These are phyloP conservation scores for Alternaria conjuncta DNA, from an alignment of 2,329 filamentous ascomycete species.

Conservation along the genomic window DNA sequence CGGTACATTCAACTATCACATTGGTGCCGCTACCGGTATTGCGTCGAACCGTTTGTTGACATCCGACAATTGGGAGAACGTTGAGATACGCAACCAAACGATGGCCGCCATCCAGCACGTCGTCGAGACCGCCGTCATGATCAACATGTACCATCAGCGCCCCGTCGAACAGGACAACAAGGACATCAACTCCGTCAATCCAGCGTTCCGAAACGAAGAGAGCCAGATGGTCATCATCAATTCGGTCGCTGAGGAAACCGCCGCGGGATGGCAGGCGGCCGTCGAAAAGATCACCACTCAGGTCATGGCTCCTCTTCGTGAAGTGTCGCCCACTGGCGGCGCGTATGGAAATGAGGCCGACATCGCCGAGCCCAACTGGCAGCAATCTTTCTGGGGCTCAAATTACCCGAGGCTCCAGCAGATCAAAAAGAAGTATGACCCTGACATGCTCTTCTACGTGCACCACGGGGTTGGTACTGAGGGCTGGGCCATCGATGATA, in stretches of 20 bases:
- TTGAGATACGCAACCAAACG: constrained; percentile 32
- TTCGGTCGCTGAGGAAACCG: constrained; percentile 22
- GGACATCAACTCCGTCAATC: constrained; percentile 37
- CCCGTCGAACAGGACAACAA: constrained; percentile 24
- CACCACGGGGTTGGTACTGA: constrained; percentile 42
- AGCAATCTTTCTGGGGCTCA: constrained; percentile 50
- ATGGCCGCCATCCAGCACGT: constrained; percentile 31
- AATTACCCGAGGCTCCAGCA: constrained; percentile 35
- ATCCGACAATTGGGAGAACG: constrained; percentile 36
- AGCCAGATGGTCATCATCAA: constrained; percentile 33
- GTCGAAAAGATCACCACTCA: constrained; percentile 25
- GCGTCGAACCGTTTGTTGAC: constrained; percentile 47
- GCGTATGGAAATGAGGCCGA: constrained; percentile 51
- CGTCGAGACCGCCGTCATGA: constrained; percentile 29
- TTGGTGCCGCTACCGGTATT: constrained; percentile 40
- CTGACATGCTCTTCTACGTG: constrained; percentile 42
- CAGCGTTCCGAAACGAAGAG: constrained; percentile 38
- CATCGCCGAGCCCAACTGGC: constrained; percentile 49
- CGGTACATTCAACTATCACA: constrained; percentile 25
- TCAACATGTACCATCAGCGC: constrained; percentile 37
- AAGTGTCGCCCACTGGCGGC: constrained; percentile 34
- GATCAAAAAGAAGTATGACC: constrained; percentile 41
- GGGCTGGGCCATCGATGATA: constrained; percentile 36
- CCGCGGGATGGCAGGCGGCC: constrained; percentile 29
- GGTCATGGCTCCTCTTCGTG: constrained; percentile 33